A percentile compares a stretch with the other conserved stretches of the same genome.
Evolutionary conservation across 2,329 filamentous ascomycete genomes (phyloP).

Genomic region (Fusarium falciforme): DNA sequence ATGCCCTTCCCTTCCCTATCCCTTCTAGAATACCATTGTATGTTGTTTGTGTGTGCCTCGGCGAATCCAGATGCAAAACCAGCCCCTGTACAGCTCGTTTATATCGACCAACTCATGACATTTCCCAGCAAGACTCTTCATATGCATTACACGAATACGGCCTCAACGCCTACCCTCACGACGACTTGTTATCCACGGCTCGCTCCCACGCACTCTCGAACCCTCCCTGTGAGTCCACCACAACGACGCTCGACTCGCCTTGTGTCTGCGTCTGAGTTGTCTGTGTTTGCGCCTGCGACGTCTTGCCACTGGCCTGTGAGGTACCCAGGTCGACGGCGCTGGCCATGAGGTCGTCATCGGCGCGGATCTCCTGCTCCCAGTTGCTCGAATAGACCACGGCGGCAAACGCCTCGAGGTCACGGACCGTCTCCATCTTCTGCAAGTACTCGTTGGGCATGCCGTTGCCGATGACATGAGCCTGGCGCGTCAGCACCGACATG

Average conservation of each 20-base stretch:
- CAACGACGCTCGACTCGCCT: conserved; percentile 63
- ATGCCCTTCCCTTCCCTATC: background rate
- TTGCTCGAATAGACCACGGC: conserved; percentile 91
- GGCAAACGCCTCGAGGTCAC: conserved; percentile 84
- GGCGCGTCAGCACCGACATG: conserved; percentile 87
- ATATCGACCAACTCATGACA: conserved; percentile 11
- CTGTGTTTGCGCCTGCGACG: conserved; percentile 29
- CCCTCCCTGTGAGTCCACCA: conserved; percentile 61
- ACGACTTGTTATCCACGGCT: conserved; percentile 55
- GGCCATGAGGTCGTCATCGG: conserved; percentile 56
- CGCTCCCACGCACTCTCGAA: conserved; percentile 80
- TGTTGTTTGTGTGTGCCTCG: conserved; percentile 21
- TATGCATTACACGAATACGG: conserved; percentile 25
- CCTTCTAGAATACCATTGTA: conserved; percentile 23
- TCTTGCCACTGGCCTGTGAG: conserved; percentile 21
- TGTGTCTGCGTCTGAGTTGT: conserved; percentile 18
- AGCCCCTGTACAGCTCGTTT: conserved; percentile 23
- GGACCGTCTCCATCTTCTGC: conserved; percentile 79
- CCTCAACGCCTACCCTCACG: conserved; percentile 10
- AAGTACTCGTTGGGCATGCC: conserved; percentile 79
- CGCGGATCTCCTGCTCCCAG: conserved; percentile 74
- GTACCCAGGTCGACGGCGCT: conserved; percentile 51
- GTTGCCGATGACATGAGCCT: conserved; percentile 89
- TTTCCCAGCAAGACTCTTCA: conserved; percentile 28
- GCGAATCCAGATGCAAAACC: conserved; percentile 28